phyloP scores from a whole-genome alignment of 2,329 filamentous ascomycete genomes.

The Verticillium nubilum region DNA sequence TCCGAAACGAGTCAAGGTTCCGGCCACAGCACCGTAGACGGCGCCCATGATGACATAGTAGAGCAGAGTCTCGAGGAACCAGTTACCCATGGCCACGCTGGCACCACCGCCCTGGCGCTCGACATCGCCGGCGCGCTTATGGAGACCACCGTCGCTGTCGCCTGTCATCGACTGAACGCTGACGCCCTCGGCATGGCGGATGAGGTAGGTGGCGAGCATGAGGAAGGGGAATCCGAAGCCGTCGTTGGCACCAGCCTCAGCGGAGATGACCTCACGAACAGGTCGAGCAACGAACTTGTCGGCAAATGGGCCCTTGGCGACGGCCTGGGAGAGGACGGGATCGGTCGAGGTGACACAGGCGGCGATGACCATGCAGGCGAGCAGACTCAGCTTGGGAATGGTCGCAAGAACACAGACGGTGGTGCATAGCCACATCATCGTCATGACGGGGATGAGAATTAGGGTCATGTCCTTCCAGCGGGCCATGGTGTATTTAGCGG shows the following conservation, averaged over 20 bases:
- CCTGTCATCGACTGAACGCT: conserved; percentile 6
- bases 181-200: conserved; percentile 43
- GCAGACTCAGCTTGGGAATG: conserved; percentile 47
- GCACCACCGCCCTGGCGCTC: conserved; percentile 47
- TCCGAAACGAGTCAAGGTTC: conserved; percentile 39
- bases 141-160: neutral
- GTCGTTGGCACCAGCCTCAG: conserved; percentile 57
- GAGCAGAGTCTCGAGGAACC: conserved; percentile 55
- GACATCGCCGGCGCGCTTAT: conserved; percentile 25
- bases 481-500: conserved; percentile 44
- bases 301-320: conserved; percentile 58
- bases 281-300: conserved; percentile 55
- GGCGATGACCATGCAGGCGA: conserved; percentile 51
- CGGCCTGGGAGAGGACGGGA: conserved; percentile 55
- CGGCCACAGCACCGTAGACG: conserved; percentile 45
- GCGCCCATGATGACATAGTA: conserved; percentile 52
- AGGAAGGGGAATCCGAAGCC: conserved; percentile 59
- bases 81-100: conserved; percentile 46
- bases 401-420: conserved; percentile 49
- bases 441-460: conserved; percentile 54
- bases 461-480: conserved; percentile 49
- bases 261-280: conserved; percentile 55
- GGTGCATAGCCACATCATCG: conserved; percentile 56
- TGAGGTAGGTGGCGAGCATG: conserved; percentile 50
- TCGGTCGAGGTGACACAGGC: conserved; percentile 59